These are phyloP conservation scores for Flaveria trinervia DNA, from an alignment of 129 eudicot genomes.

Conservation along the genomic window DNA sequence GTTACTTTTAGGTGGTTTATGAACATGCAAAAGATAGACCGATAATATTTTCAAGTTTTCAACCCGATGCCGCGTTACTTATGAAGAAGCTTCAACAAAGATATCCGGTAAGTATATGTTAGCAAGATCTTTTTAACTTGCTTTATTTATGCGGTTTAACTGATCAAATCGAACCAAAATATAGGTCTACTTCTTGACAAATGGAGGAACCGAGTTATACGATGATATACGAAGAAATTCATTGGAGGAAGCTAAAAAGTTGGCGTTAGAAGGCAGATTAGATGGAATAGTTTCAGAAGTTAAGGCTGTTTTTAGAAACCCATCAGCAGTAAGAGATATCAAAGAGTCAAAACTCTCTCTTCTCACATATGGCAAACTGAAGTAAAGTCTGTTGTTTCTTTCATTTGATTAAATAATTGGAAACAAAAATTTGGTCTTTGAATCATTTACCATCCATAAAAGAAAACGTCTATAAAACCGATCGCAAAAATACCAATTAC, in stretches of 20 bases:
- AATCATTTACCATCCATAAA: too few relatives aligned
- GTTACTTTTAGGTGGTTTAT: slow-evolving; percentile 48
- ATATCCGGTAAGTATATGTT: slow-evolving; percentile 52
- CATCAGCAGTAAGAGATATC: slow-evolving; percentile 58
- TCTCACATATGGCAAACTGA: slow-evolving; percentile 74
- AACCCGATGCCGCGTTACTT: slow-evolving; percentile 76
- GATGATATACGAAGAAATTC: slow-evolving; percentile 67
- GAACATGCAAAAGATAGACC: slow-evolving; percentile 69
- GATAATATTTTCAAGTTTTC: slow-evolving; percentile 71
- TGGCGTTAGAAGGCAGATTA: slow-evolving; percentile 39
- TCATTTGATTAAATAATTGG: too few relatives aligned
- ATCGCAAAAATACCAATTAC: too few relatives aligned
- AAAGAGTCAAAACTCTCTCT: slow-evolving; percentile 80
- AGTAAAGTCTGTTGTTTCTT: slow-evolving; percentile 42
- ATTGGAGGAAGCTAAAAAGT: slow-evolving; percentile 67
- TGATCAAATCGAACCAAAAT: not conserved
- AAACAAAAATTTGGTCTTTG: too few relatives aligned
- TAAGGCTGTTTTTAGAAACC: slow-evolving; percentile 67
- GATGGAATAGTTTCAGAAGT: slow-evolving; percentile 34
- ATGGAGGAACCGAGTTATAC: slow-evolving; percentile 54
- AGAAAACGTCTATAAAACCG: too few relatives aligned
- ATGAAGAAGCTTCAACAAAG: slow-evolving; percentile 64
- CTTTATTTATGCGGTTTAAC: not conserved
- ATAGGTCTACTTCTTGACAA: slow-evolving; percentile 80
- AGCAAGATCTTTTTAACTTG: not conserved